Evolutionary conservation across 768 basidiomycete species (phyloP).

Genomic region (Phaeotremella skinneri): DNA sequence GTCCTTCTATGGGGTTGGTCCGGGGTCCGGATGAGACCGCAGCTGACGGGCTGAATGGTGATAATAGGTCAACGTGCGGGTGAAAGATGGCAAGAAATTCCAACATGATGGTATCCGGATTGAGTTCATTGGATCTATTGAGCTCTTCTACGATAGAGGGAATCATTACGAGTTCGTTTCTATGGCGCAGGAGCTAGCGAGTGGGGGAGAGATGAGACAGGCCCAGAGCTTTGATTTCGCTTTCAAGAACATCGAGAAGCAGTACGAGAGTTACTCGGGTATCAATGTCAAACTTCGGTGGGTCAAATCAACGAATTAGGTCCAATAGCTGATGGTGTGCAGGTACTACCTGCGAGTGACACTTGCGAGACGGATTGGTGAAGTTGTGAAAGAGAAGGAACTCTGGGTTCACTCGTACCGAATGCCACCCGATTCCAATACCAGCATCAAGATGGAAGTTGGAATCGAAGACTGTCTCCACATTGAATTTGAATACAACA

Average conservation of each 20-base stretch:
- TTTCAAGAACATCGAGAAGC: slow-evolving; percentile 99
- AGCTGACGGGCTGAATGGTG: neutral
- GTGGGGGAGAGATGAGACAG: slow-evolving; percentile 94
- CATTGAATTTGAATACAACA: slow-evolving; percentile 99
- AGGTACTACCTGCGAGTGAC: slow-evolving; percentile 92
- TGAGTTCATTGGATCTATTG: slow-evolving; percentile 90
- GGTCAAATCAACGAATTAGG: slow-evolving; percentile 30
- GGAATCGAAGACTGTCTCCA: slow-evolving; percentile 98
- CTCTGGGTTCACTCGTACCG: slow-evolving; percentile 98
- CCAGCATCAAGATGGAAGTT: slow-evolving; percentile 99
- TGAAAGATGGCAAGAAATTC: slow-evolving; percentile 91
- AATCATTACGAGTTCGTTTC: slow-evolving; percentile 98
- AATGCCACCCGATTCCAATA: slow-evolving; percentile 97
- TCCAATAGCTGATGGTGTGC: neutral
- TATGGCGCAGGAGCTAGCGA: slow-evolving; percentile 87
- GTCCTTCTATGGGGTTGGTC: neutral
- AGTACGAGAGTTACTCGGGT: slow-evolving; percentile 95
- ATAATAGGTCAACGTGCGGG: slow-evolving; percentile 79
- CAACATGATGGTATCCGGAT: slow-evolving; percentile 96
- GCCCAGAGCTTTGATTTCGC: slow-evolving; percentile 94
- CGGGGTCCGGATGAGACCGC: neutral
- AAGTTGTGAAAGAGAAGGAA: slow-evolving; percentile 88
- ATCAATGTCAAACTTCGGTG: slow-evolving; percentile 97
- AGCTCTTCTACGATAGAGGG: slow-evolving; percentile 90
- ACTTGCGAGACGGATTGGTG: slow-evolving; percentile 86